phyloP scores from a whole-genome alignment of 331 rosid species.

The Ulmus americana region DNA sequence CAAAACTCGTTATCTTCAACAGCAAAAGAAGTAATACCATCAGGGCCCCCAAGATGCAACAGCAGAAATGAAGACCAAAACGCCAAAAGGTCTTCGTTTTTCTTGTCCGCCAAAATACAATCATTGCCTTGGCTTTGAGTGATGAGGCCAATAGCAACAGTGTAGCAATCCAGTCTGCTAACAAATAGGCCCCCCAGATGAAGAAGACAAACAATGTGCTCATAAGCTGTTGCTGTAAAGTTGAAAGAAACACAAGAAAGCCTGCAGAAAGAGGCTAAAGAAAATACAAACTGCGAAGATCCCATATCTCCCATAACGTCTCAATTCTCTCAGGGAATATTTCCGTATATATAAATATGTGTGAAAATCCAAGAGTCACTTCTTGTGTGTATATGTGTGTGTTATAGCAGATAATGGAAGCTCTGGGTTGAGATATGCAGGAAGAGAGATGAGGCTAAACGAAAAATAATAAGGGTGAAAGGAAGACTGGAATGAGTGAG shows the following conservation, averaged over 20 bases:
- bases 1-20: constrained; percentile 6
- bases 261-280: constrained; percentile 5
- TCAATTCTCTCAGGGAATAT: neutral
- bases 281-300: neutral
- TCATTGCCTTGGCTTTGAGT: constrained; percentile 12
- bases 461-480: too few relatives aligned
- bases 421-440: too few relatives aligned
- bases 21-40: neutral
- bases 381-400: too few relatives aligned
- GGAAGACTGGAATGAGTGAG: too few relatives aligned
- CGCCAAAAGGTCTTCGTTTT: neutral
- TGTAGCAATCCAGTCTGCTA: constrained; percentile 32
- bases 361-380: too few relatives aligned
- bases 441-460: too few relatives aligned
- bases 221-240: neutral
- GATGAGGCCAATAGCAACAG: constrained; percentile 20
- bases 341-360: too few relatives aligned
- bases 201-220: neutral
- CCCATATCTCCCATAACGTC: neutral
- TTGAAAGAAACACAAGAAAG: neutral
- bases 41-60: constrained; percentile 3
- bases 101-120: neutral
- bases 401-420: too few relatives aligned
- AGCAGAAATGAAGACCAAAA: neutral
- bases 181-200: constrained; percentile 23